Evolutionary conservation across 192 early-diverging fungal species (phyloP), one percentile per base, ranked within the genome.

Genomic region (Glomus cerebriforme): DNA sequence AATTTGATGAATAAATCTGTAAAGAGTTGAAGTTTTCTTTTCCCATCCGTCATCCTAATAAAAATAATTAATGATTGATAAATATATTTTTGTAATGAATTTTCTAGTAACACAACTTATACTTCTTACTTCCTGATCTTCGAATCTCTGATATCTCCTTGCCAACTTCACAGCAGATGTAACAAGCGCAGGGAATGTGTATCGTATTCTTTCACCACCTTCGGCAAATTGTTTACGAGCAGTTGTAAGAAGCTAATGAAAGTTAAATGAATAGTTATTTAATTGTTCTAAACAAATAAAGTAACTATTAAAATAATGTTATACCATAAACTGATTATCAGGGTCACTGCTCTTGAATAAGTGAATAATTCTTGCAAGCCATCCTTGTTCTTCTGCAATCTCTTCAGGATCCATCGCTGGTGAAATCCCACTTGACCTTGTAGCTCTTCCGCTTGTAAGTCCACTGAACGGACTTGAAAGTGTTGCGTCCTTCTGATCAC

Each of bases 141-240:
- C 84, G 4, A 86, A 71, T 31, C 70, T 47, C 80, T 87, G 88
- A 78, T 88, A 89, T 37, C 85, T 78, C 62, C 90, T 84, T 24
- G 89, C 91, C 37, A 96, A 77, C 60, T 88, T 85, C n/a, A 95
- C 83, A 63, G 90, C 85, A 17, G 87, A 86, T 70, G 91, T 87
- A 31, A 95, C 89, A 24, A 99, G 85, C 10, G 98, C 90, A 24
- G 97, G 96, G 81, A 98, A 92, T 43, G 97, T 97, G 79, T 95
- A 98, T 59, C 92, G 89, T 71, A 98, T 93, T 64, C 97, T 92
- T 75, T 95, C 91, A 54, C 95, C 97, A 74, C 98, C 95, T 79
- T 96, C 93, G 1, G 89, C 91, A 63, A 99, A 92, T 74, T 96
- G 92, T 69, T 96, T 93, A 47, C 95, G 87, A 10, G 93, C 93